Conservation (phyloP, 2,329 filamentous ascomycete genomes). For the Myrmaecium sp. region DNA sequence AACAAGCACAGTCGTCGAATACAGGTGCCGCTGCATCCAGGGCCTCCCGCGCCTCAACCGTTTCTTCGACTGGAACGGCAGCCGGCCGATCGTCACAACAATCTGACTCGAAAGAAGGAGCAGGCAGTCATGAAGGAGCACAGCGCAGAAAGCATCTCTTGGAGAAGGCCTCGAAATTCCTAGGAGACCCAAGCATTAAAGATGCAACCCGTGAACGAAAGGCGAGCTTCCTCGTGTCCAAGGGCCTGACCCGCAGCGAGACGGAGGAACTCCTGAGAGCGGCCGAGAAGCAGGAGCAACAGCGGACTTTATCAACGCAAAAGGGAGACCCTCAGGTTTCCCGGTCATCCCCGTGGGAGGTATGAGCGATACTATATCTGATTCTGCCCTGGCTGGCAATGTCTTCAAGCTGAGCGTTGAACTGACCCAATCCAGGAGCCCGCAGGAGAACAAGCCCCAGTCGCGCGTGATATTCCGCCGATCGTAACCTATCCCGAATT, state of each 20-base stretch:
- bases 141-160: conserved; percentile 18
- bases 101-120: conserved; percentile 3
- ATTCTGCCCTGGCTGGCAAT: conserved; percentile 3
- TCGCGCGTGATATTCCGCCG: conserved; percentile 32
- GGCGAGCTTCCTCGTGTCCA: conserved; percentile 56
- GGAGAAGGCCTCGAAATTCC: conserved; percentile 57
- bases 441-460: conserved; percentile 9
- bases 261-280: conserved; percentile 47
- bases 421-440: too few species aligned
- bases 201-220: conserved; percentile 56
- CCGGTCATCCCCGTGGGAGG: conserved; percentile 9
- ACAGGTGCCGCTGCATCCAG: conserved; percentile 5
- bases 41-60: conserved; percentile 4
- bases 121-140: conserved; percentile 2
- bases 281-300: conserved; percentile 6
- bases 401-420: not conserved
- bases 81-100: not conserved
- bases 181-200: conserved; percentile 57
- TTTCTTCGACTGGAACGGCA: not conserved
- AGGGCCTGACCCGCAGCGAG: conserved; percentile 51
- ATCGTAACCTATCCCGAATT: conserved; percentile 54
- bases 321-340: not conserved
- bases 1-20: conserved; percentile 10
- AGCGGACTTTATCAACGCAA: too few species aligned
- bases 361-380: not conserved